phyloP scores from a whole-genome alignment of 805 yeast species.

The Clavispora phyllophila region DNA sequence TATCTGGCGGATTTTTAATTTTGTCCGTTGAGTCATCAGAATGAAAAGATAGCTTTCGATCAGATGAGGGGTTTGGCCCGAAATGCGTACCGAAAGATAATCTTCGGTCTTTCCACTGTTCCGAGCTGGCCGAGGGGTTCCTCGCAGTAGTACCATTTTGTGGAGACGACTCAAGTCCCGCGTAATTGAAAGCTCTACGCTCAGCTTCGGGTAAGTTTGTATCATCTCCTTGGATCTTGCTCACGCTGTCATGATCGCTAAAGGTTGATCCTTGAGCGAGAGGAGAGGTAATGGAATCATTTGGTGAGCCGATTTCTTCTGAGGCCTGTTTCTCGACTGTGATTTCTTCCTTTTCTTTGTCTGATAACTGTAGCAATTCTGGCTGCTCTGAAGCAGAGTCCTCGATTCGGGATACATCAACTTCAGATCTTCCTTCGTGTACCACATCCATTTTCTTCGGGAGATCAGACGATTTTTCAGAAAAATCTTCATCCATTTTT shows the following conservation, averaged over 20 bases:
- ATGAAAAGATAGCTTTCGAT: neutral
- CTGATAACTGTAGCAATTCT: neutral
- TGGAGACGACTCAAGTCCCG: neutral
- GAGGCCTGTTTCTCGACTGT: neutral
- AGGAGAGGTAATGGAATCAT: neutral
- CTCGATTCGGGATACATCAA: neutral
- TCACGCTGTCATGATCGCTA: neutral
- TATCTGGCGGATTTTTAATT: neutral
- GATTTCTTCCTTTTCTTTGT: neutral
- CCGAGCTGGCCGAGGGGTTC: neutral
- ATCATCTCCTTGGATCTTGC: neutral
- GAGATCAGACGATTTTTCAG: neutral
- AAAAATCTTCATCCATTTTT: constrained; percentile 8
- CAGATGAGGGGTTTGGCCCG: neutral
- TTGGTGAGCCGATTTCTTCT: neutral
- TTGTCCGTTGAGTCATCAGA: neutral
- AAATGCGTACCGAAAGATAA: neutral
- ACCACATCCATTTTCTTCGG: neutral
- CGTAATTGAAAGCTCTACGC: neutral
- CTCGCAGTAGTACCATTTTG: no score
- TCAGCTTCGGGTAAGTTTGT: neutral
- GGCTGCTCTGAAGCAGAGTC: neutral
- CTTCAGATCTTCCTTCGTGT: neutral
- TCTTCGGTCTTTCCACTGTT: neutral
- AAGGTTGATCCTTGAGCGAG: neutral